Base-by-base conservation (phyloP, 192 early-diverging fungal species). In the Spizellomyces punctatus region DNA sequence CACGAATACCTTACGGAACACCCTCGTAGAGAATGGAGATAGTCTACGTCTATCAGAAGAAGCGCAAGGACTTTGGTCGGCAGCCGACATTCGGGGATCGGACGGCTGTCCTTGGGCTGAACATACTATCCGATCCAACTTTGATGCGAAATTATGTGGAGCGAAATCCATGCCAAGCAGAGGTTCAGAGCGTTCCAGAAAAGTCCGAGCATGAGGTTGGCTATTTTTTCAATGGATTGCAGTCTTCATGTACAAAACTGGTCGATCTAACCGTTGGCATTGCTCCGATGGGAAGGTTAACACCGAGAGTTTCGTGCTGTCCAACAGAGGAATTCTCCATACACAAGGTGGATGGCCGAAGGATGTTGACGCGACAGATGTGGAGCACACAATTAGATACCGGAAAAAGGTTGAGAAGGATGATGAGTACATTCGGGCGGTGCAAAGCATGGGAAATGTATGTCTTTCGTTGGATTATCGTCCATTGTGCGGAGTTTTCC, bases 361-460 rank as follows among this genome's bases (percentile, higher is more conserved):
- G 64, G 87, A 88, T 71, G 87, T 88, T 5, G 87, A 88, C 67
- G 56, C 81, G 10, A 81, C 73, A 9, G 87, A 88, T 63, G 85
- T 86, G 4, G 87, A 88, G 72, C 87, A 88, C 59, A 88, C 86
- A 14, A 84, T 88, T 60, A 79, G 87, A 42, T 88, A 82, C 68
- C 76, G 86, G 21, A 88, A 88, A 58, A 88, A 88, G 73, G 80
- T 88, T 22, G 87, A 88, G 69, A 88, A 88, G 71, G 87, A 88
- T 68, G 87, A 88, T 65, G 87, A 88, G 64, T 88, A 88, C 72
- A 78, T 84, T 10, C 77, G 80, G 19, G 66, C 73, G n/a, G 79
- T 88, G 22, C 78, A 86, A 65, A 56, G 27, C 9, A 71, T 88
- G 63, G 86, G 83, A 19, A 76, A 77, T 22, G 78, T 77, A 54